Evolutionary conservation across 441 rosid species (phyloP).

Genomic region (Populus hybrid): DNA sequence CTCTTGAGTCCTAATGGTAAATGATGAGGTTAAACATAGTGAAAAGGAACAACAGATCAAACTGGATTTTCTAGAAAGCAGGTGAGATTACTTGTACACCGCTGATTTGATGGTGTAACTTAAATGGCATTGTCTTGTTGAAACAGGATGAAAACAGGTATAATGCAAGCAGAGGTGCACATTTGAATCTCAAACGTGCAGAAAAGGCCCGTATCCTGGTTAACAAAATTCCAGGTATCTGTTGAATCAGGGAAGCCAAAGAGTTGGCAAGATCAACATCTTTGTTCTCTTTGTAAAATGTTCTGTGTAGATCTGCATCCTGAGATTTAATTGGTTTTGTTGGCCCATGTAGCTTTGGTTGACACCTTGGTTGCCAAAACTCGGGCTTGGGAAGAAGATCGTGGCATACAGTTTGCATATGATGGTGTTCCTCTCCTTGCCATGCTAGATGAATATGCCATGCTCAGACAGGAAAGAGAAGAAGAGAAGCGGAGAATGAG

Average conservation of each 20-base stretch:
- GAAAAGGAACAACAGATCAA: neutral
- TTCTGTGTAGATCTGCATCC: neutral
- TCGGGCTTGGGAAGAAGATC: constrained; percentile 86
- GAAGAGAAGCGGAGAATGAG: constrained; percentile 84
- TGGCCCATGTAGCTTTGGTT: constrained; percentile 56
- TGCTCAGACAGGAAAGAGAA: constrained; percentile 96
- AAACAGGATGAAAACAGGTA: constrained; percentile 95
- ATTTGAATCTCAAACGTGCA: constrained; percentile 95
- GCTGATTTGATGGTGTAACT: neutral
- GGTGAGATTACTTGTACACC: neutral
- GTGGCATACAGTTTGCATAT: constrained; percentile 58
- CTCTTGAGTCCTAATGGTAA: neutral
- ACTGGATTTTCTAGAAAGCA: neutral
- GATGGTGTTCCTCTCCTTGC: constrained; percentile 95
- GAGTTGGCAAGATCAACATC: neutral
- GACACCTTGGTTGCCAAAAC: constrained; percentile 84
- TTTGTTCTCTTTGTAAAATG: neutral
- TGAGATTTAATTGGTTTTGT: constrained; percentile 6
- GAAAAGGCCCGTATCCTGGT: constrained; percentile 91
- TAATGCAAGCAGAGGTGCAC: constrained; percentile 96
- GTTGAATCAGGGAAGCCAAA: neutral
- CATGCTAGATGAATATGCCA: constrained; percentile 92
- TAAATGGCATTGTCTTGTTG: constrained; percentile 22
- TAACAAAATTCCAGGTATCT: constrained; percentile 90
- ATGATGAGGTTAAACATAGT: neutral